These are phyloP conservation scores for Pyrenophora graminea DNA, from an alignment of 2,329 filamentous ascomycete species.

Conservation along the genomic window DNA sequence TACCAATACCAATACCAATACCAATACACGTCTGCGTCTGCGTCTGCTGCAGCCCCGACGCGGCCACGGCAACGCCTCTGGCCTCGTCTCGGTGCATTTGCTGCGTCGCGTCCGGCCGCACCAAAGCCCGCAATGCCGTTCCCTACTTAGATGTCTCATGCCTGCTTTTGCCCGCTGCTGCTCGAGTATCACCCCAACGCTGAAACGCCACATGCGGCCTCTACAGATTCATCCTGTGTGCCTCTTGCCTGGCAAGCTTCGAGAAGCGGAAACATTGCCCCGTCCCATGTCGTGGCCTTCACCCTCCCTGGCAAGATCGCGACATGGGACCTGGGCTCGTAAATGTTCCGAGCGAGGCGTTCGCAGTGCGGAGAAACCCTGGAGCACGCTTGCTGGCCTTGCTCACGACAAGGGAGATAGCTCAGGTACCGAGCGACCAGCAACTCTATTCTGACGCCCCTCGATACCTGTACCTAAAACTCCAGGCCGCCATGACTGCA, in stretches of 20 bases:
- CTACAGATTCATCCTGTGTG: constrained; percentile 8
- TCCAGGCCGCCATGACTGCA: constrained; percentile 2
- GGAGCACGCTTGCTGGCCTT: constrained; percentile 40
- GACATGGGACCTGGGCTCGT: constrained; percentile 46
- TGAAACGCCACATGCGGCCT: constrained; percentile 37
- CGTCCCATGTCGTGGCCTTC: constrained; percentile 25
- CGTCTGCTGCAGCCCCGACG: constrained; percentile 40
- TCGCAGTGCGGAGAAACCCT: constrained; percentile 47
- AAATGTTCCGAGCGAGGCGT: constrained; percentile 46
- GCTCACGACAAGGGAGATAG: constrained; percentile 43
- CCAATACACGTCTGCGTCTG: constrained; percentile 18
- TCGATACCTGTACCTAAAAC: constrained; percentile 4
- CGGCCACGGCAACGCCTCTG: constrained; percentile 5
- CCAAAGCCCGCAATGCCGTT: constrained; percentile 17
- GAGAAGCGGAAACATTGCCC: constrained; percentile 35
- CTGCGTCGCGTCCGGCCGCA: constrained; percentile 16
- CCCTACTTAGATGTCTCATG: constrained; percentile 28
- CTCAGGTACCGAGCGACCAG: constrained; percentile 41
- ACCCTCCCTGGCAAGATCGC: constrained; percentile 40
- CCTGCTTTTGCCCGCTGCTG: constrained; percentile 18
- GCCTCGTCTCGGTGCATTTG: constrained; percentile 23
- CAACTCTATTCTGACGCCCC: constrained; percentile 45
- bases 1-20: no score
- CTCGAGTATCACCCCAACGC: constrained; percentile 16
- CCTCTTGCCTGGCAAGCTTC: constrained; percentile 28